Conservation (phyloP, 2,329 filamentous ascomycete genomes). For the Fusarium transvaalense region DNA sequence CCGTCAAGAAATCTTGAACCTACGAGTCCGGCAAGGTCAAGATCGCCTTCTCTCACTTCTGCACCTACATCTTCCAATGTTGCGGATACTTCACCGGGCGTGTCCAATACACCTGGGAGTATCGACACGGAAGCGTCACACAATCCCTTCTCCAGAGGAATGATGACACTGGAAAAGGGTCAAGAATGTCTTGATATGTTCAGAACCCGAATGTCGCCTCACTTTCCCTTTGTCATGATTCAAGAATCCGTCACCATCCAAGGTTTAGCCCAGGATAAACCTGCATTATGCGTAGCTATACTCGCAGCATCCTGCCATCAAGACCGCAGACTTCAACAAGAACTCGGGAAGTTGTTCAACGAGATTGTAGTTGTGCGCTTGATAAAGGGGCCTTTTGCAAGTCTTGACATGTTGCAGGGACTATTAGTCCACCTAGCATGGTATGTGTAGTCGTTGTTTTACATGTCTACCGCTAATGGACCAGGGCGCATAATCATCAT, state of each 20-base stretch:
- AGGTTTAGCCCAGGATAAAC: constrained; percentile 41
- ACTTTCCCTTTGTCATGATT: constrained; percentile 51
- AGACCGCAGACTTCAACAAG: constrained; percentile 43
- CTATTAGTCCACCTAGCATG: constrained; percentile 51
- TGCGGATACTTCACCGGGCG: constrained; percentile 4
- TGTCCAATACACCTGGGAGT: constrained; percentile 16
- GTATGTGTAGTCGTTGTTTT: constrained; percentile 26
- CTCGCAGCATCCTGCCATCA: constrained; percentile 45
- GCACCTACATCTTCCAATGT: constrained; percentile 19
- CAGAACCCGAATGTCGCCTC: constrained; percentile 43
- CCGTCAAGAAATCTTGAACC: constrained; percentile 30
- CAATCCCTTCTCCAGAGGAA: constrained; percentile 42
- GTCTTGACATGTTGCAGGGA: constrained; percentile 50
- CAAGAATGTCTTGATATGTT: constrained; percentile 47
- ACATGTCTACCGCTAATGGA: constrained; percentile 14
- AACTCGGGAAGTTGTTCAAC: constrained; percentile 48
- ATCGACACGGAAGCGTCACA: constrained; percentile 36
- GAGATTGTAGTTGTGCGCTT: constrained; percentile 45
- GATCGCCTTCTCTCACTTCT: constrained; percentile 33
- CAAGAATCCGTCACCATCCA: constrained; percentile 31
- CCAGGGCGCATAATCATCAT: constrained; percentile 52
- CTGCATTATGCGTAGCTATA: constrained; percentile 48
- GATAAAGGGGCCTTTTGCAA: constrained; percentile 44
- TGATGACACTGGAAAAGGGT: constrained; percentile 42
- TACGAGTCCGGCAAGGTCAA: constrained; percentile 22